Percentiles rank a stretch among this genome's conserved stretches.
These are phyloP conservation scores for Ustilago lituana DNA, from an alignment of 1,284 basidiomycete genomes.

Conservation along the genomic window DNA sequence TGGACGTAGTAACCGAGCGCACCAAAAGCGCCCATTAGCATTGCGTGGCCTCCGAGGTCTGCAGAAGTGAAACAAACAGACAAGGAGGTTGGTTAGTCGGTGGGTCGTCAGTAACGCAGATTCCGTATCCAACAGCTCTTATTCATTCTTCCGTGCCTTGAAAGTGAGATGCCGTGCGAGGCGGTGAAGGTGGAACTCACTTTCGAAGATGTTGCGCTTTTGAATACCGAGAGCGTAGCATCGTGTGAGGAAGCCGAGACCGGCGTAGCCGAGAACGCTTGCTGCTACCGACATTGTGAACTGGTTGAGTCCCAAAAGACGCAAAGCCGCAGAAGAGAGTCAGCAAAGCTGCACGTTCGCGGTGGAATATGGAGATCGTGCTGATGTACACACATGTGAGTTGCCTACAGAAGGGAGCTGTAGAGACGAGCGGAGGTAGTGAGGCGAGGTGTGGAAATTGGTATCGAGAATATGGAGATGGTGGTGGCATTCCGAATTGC, in stretches of 20 bases:
- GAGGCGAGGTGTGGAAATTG: conserved; percentile 8
- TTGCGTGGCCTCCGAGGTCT: conserved; percentile 64
- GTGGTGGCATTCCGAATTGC: conserved; percentile 8
- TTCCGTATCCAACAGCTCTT: no score
- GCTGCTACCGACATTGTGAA: conserved; percentile 44
- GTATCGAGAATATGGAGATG: conserved; percentile 18
- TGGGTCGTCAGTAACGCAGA: no score
- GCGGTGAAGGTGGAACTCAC: conserved; percentile 42
- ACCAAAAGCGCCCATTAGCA: conserved; percentile 60
- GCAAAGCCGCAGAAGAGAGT: no score
- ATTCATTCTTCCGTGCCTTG: no score
- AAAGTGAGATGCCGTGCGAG: neutral
- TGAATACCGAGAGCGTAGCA: conserved; percentile 66
- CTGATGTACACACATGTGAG: conserved; percentile 13
- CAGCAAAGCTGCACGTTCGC: no score
- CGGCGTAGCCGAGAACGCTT: conserved; percentile 64
- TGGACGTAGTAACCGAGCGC: conserved; percentile 63
- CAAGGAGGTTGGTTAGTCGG: no score
- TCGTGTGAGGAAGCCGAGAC: conserved; percentile 64
- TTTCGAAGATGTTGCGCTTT: conserved; percentile 66
- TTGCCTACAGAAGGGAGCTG: conserved; percentile 1
- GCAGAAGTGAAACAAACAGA: neutral
- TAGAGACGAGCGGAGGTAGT: neutral
- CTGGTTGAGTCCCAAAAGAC: neutral
- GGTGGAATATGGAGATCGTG: no score